Base-by-base conservation (phyloP, 345 rosid species). In the Isatis tinctoria region DNA sequence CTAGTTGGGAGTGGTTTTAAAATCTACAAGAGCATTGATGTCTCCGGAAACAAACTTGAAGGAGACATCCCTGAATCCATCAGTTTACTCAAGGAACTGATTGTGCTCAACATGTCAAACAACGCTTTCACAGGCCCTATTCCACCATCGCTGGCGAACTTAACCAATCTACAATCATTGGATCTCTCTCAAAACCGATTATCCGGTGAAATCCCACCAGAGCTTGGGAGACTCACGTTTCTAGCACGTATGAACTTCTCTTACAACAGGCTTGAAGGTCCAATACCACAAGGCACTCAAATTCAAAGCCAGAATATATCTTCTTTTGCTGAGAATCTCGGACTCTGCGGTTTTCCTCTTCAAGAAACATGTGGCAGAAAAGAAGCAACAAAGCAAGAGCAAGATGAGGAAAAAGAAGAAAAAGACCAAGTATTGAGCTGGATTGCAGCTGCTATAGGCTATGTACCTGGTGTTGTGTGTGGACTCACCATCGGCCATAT, bases 81-180 rank as follows among this genome's bases (percentile, higher is more conserved):
- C 0, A 10, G 65, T 17, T 3, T 39, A 8, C 56, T 73, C 8
- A 65, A 54, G 65, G 58, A 40, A 65, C 39, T 73, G 11, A 28
- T 37, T 18, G 49, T 65, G 2, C 56, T 74, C 33, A 74, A 65
- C 72, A 39, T 74, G 64, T 74, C 77, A 56, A 43, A 66, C 56
- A 74, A 74, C 14, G 64, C 44, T 40, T 65, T 65, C 77, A 43
- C 72, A 6, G 48, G 71, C 28, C 72, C 1, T 27, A 65, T 74
- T 65, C 65, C 77, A 14, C 24, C 45, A 62, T 63, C 63, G 12
- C 4, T 56, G 0, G 8, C 22, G 3, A 74, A 68, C 73, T 40
- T 22, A 2, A 56, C 11, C 35, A 57, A 74, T 43, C 77, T n/a
- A n/a, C 18, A 73, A 22, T 65, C 77, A 4, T 0, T 73, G 10